These are phyloP conservation scores for Stagonosporopsis cucurbitacearum DNA, from an alignment of 2,329 filamentous ascomycete species.

Conservation along the genomic window DNA sequence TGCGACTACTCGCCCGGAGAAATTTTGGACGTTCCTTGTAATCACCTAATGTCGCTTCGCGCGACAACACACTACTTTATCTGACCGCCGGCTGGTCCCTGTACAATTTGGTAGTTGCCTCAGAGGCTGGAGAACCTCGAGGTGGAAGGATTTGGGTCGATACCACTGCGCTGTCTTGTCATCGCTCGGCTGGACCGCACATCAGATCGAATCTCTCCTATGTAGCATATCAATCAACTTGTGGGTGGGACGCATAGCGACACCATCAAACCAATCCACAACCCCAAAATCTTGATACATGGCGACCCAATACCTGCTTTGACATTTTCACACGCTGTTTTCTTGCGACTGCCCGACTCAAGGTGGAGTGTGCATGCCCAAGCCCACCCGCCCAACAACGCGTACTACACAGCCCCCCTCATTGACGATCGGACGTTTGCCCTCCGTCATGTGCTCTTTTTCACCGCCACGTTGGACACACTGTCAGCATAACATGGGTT, in stretches of 20 bases:
- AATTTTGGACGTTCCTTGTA: slow-evolving; percentile 17
- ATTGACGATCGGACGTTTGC: neutral
- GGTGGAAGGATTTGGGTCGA: slow-evolving; percentile 5
- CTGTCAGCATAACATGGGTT: slow-evolving; percentile 5
- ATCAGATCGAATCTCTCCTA: slow-evolving; percentile 10
- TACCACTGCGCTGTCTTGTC: slow-evolving; percentile 14
- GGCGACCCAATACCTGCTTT: neutral
- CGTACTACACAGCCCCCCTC: neutral
- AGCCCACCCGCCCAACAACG: neutral
- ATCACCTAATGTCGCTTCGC: slow-evolving; percentile 17
- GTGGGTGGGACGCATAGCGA: slow-evolving; percentile 5
- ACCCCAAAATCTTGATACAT: neutral
- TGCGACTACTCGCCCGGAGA: slow-evolving; percentile 12
- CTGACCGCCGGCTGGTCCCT: slow-evolving; percentile 14
- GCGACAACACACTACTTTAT: slow-evolving; percentile 8
- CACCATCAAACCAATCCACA: neutral
- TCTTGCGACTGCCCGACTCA: neutral
- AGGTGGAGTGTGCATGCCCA: neutral
- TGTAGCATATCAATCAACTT: slow-evolving; percentile 15
- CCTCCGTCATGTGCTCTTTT: neutral
- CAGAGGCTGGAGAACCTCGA: neutral
- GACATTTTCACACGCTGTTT: neutral
- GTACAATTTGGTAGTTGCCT: slow-evolving; percentile 12
- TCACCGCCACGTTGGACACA: slow-evolving; percentile 9
- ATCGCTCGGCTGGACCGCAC: slow-evolving; percentile 14